Evolutionary conservation across 371 early-diverging fungal genomes (phyloP).

Genomic region (Umbelopsis sp.): DNA sequence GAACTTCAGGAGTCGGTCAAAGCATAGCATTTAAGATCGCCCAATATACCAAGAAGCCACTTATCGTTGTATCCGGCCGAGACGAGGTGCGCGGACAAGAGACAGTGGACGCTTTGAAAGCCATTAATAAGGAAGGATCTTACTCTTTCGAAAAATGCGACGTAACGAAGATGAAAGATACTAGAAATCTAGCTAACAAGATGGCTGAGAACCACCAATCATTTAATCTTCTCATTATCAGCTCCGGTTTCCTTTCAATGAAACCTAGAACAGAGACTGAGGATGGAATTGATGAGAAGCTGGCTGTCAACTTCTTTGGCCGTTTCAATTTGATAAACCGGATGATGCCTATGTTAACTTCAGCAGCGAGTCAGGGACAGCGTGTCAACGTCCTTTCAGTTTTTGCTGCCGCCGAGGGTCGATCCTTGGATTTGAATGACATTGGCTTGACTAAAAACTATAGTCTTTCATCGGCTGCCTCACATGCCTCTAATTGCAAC

Average conservation of each 20-base stretch:
- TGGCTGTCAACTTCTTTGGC: background rate
- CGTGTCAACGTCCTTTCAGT: background rate
- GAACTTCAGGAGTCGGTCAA: background rate
- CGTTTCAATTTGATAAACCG: background rate
- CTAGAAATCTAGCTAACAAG: background rate
- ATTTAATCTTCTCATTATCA: background rate
- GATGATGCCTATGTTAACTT: background rate
- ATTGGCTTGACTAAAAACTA: background rate
- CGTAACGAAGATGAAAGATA: background rate
- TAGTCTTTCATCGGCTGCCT: background rate
- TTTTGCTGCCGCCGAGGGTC: background rate
- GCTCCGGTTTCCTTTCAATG: background rate
- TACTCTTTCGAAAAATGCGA: constrained; percentile 2
- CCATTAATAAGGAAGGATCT: background rate
- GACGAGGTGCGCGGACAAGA: background rate
- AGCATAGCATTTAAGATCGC: background rate
- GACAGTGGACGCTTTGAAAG: background rate
- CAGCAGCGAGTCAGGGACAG: background rate
- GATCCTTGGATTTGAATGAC: background rate
- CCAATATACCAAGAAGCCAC: background rate
- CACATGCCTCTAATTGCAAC: background rate
- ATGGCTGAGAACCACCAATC: background rate
- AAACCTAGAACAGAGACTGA: background rate
- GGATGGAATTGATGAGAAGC: background rate
- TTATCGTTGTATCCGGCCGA: background rate